Evolutionary conservation across 768 basidiomycete genomes (phyloP), one percentile per base, ranked within the genome.

Genomic region (Xerocomellus intermedius): DNA sequence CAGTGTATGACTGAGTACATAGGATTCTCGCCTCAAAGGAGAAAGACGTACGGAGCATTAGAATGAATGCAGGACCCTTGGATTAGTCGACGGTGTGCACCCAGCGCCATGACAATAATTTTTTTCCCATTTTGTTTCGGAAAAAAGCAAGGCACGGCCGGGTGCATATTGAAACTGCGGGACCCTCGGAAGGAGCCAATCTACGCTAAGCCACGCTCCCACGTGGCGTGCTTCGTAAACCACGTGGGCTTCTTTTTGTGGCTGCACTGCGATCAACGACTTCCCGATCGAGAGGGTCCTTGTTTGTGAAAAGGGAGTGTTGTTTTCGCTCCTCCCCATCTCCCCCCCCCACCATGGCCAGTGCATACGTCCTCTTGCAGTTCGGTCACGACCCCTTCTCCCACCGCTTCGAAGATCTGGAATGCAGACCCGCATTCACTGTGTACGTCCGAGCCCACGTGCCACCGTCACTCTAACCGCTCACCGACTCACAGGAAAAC

Each of bases 321-420:
- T 39, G 35, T 42, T 49, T 48, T 33, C 44, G 19, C 52, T 50
- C 60, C 61, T 52, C 63, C 51, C 64, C 59, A 55, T 54, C 61
- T 53, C 54, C 59, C 52, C 58, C 58, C 57, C 49, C 58, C 60
- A 46, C 24, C 55, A 77, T 78, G 77, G 55, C 75, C 10, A 61
- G 59, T 43, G 50, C 75, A 28, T 79, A 81, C 58, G 69, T 81
- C 26, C 80, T 89, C 47, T 74, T 83, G 48, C 87, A 89, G 65
- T 86, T 77, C 63, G 84, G 82, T n/a, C 73, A 77, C 44, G 81
- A 89, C 65, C 82, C 82, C 0, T 82, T 85, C 70, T 78, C 75
- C 42, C 79, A 82, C 50, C 71, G 71, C 32, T 89, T 83, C 61
- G 79, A 84, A 65, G 88, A 91, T 68, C 66, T 79, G 10, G 85